Evolutionary conservation across 139 green algal species (phyloP), one percentile per base, ranked within the genome.

Genomic region (Pycnococcus provasolii): DNA sequence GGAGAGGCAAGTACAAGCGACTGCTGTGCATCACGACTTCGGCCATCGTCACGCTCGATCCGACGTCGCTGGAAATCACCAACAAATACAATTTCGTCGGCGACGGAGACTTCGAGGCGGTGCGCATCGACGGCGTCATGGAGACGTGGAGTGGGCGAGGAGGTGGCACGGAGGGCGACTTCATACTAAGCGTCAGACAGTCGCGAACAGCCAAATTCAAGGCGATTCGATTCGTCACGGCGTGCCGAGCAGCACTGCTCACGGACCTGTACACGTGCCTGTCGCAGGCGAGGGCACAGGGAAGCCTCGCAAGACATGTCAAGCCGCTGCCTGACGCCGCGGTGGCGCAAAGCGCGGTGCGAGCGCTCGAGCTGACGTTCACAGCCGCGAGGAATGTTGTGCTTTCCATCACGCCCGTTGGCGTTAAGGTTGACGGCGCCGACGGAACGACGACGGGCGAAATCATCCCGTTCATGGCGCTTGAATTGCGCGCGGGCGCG

Each of bases 21-120:
- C 66, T 96, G 13, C 64, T 96, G 26, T 84, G 74, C 63, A 74
- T 96, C 47, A 88, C 84, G 43, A 73, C 81, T 2, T 76, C 67
- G 1, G 75, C 70, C 5, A 50, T 96, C 1, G 64, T 87, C 44
- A 96, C 89, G 1, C 80, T 89, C 40, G 83, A 94, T 53, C 88
- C 89, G 0, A 81, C 86, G 48, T 81, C 66, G 7, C 76, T 94
- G 52, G 73, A 80, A 0, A 69, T 90, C 45, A 94, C 88, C 37
- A 96, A 96, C 75, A 75, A 64, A 2, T 95, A 86, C 74, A 61
- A 60, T 1, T 89, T 94, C 43, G 50, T 63, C 0, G 75, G 57
- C 0, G 86, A 88, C 50, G 47, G 73, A 26, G 83, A 91, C 55
- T 57, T 84, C 15, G 72, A 72, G 43, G 63, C 57, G 4, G 71